These are phyloP conservation scores for Akebia trifoliata DNA, from an alignment of 164 flowering plant genomes.

Conservation along the genomic window DNA sequence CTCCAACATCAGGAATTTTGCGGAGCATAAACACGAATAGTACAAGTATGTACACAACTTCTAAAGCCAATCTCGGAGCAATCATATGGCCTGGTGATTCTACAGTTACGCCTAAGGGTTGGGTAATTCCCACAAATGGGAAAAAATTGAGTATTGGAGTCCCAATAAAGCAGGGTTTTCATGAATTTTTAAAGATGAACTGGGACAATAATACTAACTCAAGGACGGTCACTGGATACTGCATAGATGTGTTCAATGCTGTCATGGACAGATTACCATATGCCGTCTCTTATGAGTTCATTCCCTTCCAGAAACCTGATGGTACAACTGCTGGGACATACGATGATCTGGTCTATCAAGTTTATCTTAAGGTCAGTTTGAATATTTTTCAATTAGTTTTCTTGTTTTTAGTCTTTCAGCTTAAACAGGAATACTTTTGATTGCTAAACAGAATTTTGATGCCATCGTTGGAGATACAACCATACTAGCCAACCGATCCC, in stretches of 20 bases:
- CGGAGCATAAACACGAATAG: not conserved
- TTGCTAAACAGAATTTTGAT: conserved; percentile 28
- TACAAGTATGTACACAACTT: not conserved
- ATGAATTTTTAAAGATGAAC: conserved; percentile 28
- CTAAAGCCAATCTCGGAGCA: conserved; percentile 4
- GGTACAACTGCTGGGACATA: conserved; percentile 16
- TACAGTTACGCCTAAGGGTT: conserved; percentile 18
- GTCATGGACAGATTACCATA: conserved; percentile 33
- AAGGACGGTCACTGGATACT: conserved; percentile 20
- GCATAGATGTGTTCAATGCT: conserved; percentile 33
- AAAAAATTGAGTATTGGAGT: conserved; percentile 30
- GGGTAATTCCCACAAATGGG: conserved; percentile 24
- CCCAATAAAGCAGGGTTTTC: conserved; percentile 28
- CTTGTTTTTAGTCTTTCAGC: no score
- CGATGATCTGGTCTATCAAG: conserved; percentile 26
- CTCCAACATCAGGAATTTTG: conserved; percentile 18
- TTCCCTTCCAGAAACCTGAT: conserved; percentile 14
- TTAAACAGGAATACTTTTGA: no score
- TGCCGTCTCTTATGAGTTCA: conserved; percentile 30
- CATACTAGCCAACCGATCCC: conserved; percentile 1
- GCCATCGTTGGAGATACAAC: conserved; percentile 25
- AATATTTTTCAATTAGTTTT: no score
- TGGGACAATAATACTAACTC: conserved; percentile 13
- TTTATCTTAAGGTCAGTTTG: conserved; percentile 19
- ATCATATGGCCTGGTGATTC: conserved; percentile 39